Base-by-base conservation (phyloP, 768 basidiomycete genomes). In the Kwoniella dejecticola region DNA sequence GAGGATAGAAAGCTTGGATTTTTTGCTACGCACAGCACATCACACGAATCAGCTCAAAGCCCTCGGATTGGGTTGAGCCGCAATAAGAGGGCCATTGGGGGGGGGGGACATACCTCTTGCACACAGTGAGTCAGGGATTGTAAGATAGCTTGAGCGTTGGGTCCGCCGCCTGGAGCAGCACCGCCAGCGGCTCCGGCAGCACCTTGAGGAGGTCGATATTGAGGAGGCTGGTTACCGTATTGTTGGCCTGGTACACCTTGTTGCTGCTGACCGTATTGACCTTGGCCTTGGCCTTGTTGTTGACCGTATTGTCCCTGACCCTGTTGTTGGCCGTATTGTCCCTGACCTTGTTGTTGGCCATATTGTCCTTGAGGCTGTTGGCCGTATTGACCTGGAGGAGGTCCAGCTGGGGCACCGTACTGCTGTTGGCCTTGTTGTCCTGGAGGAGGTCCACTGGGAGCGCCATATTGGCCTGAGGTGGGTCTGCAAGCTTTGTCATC, bases 1-100 rank as follows among this genome's bases (percentile, higher is more conserved):
- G 79, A n/a, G 80, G 80, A 71, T 78, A 82, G 72, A 82, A 82
- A 4, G 79, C 74, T 36, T 67, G 64, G 50, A 82, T 62, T 26
- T 78, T 77, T 79, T 81, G 80, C 70, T 80, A 52, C n/a, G 5
- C 38, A 11, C 8, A 26, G 23, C 21, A 17, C n/a, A 29, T 6
- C 55, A 57, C 29, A 17, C 17, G 40, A n/a, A 6, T 42, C 7
- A 36, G 33, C 33, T n/a, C n/a, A n/a, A n/a, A n/a, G n/a, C n/a
- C n/a, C n/a, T n/a, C n/a, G n/a, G 33, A 36, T 7, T 15, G 15
- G 33, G 15, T 36, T 36, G 15, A 15, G 33, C 33, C 7, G 33
- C 7, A 36, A 15, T 36, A 36, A 36, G 15, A 38, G 4, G 24
- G 27, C 7, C 7, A 36, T 7, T 36, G 15, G 15, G 15, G 52